These are phyloP conservation scores for Kuraishia cidri DNA, from an alignment of 805 yeast species.

Conservation along the genomic window DNA sequence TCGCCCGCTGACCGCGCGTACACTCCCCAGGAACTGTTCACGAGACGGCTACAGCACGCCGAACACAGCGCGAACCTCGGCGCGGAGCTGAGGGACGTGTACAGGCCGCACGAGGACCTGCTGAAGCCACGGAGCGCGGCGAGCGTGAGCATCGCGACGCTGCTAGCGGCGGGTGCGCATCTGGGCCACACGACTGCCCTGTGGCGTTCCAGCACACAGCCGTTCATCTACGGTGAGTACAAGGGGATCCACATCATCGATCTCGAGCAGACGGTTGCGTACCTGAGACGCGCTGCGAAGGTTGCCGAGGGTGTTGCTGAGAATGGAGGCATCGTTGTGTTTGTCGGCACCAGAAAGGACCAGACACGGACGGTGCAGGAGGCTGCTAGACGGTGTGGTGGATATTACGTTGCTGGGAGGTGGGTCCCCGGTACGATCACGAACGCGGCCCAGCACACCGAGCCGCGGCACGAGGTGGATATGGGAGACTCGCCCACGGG, in stretches of 20 bases:
- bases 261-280: slow-evolving; percentile 70
- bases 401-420: slow-evolving; percentile 72
- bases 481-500: slow-evolving; percentile 61
- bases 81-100: slow-evolving; percentile 51
- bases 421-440: slow-evolving; percentile 97
- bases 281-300: slow-evolving; percentile 72
- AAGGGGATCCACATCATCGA: slow-evolving; percentile 90
- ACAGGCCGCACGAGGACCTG: slow-evolving; percentile 61
- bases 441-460: slow-evolving; percentile 44
- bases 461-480: slow-evolving; percentile 67
- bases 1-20: slow-evolving; percentile 32
- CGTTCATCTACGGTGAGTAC: slow-evolving; percentile 80
- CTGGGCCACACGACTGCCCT: slow-evolving; percentile 82
- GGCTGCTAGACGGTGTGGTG: slow-evolving; percentile 72
- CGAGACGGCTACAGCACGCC: slow-evolving; percentile 64
- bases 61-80: slow-evolving; percentile 51
- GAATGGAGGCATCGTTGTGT: slow-evolving; percentile 74
- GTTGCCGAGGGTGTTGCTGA: slow-evolving; percentile 78
- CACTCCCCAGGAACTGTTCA: slow-evolving; percentile 65
- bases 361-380: slow-evolving; percentile 66
- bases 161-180: slow-evolving; percentile 91
- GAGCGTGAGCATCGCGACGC: slow-evolving; percentile 56
- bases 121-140: slow-evolving; percentile 46
- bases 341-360: slow-evolving; percentile 77
- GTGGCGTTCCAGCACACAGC: slow-evolving; percentile 77